Conservation (phyloP, 2,329 filamentous ascomycete species). For the Rhynchosporium agropyri region DNA sequence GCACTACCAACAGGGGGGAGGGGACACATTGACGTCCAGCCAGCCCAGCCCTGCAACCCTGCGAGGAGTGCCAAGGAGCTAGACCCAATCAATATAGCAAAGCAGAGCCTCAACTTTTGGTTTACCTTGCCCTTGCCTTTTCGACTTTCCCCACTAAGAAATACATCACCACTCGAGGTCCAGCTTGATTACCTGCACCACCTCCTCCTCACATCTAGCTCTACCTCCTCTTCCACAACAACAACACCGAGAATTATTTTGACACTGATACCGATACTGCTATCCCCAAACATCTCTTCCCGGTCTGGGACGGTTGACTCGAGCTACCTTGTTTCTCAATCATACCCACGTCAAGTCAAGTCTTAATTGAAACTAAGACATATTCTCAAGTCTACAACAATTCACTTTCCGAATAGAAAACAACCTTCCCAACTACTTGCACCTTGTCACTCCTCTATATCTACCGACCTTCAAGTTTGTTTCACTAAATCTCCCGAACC, state of each 20-base stretch:
- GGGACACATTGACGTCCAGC: background rate
- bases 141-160: slow-evolving; percentile 9
- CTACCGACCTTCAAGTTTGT: slow-evolving; percentile 21
- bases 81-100: slow-evolving; percentile 1
- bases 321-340: background rate
- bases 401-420: slow-evolving; percentile 14
- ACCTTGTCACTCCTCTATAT: slow-evolving; percentile 1
- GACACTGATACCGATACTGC: background rate
- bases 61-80: background rate
- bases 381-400: slow-evolving; percentile 11
- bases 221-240: too few species aligned
- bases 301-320: background rate
- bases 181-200: background rate
- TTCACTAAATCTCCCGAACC: slow-evolving; percentile 19
- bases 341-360: background rate
- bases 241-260: background rate
- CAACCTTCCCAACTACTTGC: slow-evolving; percentile 12
- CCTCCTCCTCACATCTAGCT: slow-evolving; percentile 1
- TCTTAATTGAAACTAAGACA: background rate
- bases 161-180: slow-evolving; percentile 5
- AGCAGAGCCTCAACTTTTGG: slow-evolving; percentile 15
- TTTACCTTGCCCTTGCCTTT: slow-evolving; percentile 1
- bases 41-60: background rate
- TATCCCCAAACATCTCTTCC: slow-evolving; percentile 1
- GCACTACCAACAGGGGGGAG: background rate